A percentile compares a stretch with the other conserved stretches of the same genome.
These are phyloP conservation scores for Hypomontagnella submonticulosa DNA, from an alignment of 495 filamentous ascomycete genomes.

Conservation along the genomic window DNA sequence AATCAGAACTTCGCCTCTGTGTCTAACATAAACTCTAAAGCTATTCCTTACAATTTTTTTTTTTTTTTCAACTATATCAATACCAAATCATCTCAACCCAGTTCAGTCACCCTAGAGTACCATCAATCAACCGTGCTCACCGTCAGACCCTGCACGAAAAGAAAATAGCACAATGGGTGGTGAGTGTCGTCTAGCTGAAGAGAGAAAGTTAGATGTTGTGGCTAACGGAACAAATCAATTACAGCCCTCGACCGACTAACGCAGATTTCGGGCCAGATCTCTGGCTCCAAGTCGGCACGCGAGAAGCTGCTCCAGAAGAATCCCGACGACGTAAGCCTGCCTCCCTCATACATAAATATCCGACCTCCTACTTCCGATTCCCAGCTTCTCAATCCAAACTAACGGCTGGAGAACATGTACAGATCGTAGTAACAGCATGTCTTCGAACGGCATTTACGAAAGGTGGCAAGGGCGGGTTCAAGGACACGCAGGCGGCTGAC, in stretches of 20 bases:
- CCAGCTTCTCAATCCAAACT: conserved; percentile 6
- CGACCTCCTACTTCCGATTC: not conserved
- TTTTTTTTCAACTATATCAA: conserved; percentile 1
- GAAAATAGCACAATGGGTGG: conserved; percentile 45
- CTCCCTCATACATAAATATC: not conserved
- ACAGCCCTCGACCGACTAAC: conserved; percentile 59
- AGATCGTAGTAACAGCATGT: conserved; percentile 92
- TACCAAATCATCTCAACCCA: no score
- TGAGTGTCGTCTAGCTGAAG: conserved; percentile 21
- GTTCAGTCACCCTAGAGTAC: not conserved
- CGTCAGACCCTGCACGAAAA: not conserved
- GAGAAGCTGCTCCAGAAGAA: conserved; percentile 63
- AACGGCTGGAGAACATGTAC: conserved; percentile 24
- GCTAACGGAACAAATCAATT: conserved; percentile 29
- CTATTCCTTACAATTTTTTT: conserved; percentile 8
- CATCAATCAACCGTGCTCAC: not conserved
- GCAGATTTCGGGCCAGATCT: conserved; percentile 60
- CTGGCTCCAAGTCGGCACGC: conserved; percentile 53
- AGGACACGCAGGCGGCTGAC: conserved; percentile 90
- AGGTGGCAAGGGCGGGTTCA: conserved; percentile 92
- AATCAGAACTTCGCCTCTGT: conserved; percentile 4
- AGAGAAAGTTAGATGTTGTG: not conserved
- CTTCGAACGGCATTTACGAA: conserved; percentile 93
- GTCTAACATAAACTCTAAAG: conserved; percentile 23
- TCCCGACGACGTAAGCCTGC: conserved; percentile 60